Conservation (phyloP, 2,329 filamentous ascomycete species). For the Trichoderma sp. region DNA sequence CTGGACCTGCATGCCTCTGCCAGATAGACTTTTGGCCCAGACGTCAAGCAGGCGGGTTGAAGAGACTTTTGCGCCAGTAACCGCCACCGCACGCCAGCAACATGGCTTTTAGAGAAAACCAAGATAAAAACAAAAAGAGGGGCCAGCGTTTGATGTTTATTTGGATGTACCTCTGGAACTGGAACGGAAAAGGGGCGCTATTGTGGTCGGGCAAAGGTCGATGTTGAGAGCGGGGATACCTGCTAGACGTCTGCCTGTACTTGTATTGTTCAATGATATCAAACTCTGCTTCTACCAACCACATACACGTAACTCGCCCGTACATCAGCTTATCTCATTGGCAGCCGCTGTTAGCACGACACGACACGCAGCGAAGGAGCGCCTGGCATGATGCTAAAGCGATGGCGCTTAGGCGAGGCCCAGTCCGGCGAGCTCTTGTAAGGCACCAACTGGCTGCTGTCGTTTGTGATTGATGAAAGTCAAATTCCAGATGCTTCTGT, state of each 20-base stretch:
- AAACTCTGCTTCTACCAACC: neutral
- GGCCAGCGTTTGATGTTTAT: neutral
- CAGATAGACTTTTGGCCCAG: neutral
- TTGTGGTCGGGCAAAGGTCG: neutral
- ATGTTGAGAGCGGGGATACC: neutral
- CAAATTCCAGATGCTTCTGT: neutral
- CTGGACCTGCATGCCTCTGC: slow-evolving; percentile 8
- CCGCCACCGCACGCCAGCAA: slow-evolving; percentile 9
- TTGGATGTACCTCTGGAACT: neutral
- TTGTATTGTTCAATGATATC: neutral
- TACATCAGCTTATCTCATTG: neutral
- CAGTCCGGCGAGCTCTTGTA: neutral
- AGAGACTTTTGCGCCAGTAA: neutral
- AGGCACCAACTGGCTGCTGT: neutral
- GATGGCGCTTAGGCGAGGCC: neutral
- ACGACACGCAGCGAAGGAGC: neutral
- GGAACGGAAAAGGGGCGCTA: neutral
- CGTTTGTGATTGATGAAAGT: neutral
- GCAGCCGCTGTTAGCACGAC: neutral
- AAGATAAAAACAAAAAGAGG: neutral
- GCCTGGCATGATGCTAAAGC: neutral
- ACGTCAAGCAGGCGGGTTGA: neutral
- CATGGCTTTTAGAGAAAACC: neutral
- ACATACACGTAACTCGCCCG: neutral
- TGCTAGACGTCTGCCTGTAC: neutral